Base-by-base conservation (phyloP, 139 green algal species). In the Micromonas commoda region DNA sequence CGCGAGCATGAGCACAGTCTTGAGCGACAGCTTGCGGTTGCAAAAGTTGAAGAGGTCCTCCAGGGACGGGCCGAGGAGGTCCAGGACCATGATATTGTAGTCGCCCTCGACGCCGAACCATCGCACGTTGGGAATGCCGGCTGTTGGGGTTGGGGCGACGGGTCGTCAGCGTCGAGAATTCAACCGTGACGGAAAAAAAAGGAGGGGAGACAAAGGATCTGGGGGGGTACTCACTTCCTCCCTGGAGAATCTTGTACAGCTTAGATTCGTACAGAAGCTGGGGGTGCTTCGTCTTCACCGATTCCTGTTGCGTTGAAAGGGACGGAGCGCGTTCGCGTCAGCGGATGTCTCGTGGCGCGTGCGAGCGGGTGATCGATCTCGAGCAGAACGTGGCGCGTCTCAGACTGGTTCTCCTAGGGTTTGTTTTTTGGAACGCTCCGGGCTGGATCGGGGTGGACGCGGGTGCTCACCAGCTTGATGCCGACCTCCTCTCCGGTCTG, bases 41-140 rank as follows among this genome's bases (percentile, higher is more conserved):
- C 95, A 99, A 79, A 98, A 99, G 80, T 99, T 99, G 88, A 99
- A 99, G 19, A 99, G 85, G 83, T 99, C 96, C 80, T 99, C 96
- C 71, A 99, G 81, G 68, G 82, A 92, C 32, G 96, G 96, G 2
- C 96, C 96, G 29, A 99, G 86, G 67, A 98, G 87, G 81, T 99
- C 96, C 26, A 98, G 90, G 28, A 99, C 95, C 95, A 99, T 98
- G 26, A 99, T 93, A 82, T 98, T 99, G 90, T 97, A 99, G 83
- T 99, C 95, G 0, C 96, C 96, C 87, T 99, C 96, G 2, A 97
- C 88, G 63, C 96, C 96, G 88, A 96, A 99, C 96, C 96, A 99
- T 57, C 93, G 83, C 67, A 99, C 92, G 82, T 97, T 97, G 63
- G 96, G 96, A 67, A 99, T 96, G 69, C 96, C 95, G n/a, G 93